Evolutionary conservation across 1,284 basidiomycete genomes (phyloP), one percentile per base, ranked within the genome.

Genomic region (Entoloma clypeatum): DNA sequence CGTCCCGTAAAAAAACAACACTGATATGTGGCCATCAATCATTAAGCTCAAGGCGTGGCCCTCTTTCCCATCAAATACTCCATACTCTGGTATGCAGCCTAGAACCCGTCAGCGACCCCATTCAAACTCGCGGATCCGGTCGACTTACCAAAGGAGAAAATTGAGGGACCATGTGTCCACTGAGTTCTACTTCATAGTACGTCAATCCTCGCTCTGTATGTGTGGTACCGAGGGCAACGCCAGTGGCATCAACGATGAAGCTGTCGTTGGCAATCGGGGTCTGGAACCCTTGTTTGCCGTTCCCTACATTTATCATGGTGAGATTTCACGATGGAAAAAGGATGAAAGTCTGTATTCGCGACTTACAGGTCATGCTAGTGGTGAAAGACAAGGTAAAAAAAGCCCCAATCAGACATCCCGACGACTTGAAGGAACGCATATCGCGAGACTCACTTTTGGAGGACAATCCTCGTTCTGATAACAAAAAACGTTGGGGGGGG

Each of bases 151-250:
- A 55, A 3, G 85, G 85, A 10, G 77, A 74, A 55, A 74, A 84
- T 59, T 81, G 77, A 1, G 83, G 82, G 4, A 86, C 57, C 77
- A 86, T 86, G 53, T 86, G 83, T 25, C 83, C 84, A 51, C 77
- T 79, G 10, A 84, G 67, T 13, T 55, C 68, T 22, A 86, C 74
- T 53, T 86, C 83, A 22, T 69, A 66, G 50, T 79, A 86, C 0
- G 84, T 78, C 47, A 86, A 57, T 7, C 78, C 77, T 34, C 82
- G 75, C 54, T 87, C 85, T 11, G 68, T 66, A 47, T 86, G 83
- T 45, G 72, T 62, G 2, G 63, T 79, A 0, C 84, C 85, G 16
- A 79, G 64, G 3, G 81, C 69, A 38, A n/a, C n/a, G n/a, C 84
- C 85, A 40, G 85, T 67, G 7, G 75, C 78, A 39, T 84, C 79